Evolutionary conservation across 2,329 filamentous ascomycete genomes (phyloP), one percentile per base, ranked within the genome.

Genomic region (Fusarium sp.): DNA sequence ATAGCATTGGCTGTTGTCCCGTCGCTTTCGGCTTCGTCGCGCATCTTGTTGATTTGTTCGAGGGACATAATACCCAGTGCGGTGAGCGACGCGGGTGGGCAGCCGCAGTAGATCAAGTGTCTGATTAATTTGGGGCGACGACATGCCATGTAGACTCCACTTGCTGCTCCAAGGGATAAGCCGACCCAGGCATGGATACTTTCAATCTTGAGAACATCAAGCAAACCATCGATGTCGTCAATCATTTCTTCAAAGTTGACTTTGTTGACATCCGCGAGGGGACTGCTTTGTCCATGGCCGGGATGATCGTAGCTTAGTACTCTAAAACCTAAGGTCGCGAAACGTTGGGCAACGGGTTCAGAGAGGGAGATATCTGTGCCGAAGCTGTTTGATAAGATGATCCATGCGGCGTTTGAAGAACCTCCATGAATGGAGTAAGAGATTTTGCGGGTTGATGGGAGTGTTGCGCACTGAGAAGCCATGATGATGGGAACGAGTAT

Each of bases 251-350:
- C 47, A 22, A 63, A 45, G 6, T 25, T 18, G 0, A 56, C 41
- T 2, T 55, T 34, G 11, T 46, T 10, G 8, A 40, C 18, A 4
- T 62, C n/a, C 8, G 27, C 8, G 0, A 62, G 9, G 1, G 58
- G 24, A 20, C 46, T 62, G 25, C 60, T 55, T 13, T 46, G 30
- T 2, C 46, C 58, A 3, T 62, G 60, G 0, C 60, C 60, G 0
- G 58, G 60, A 20, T 62, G 60, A 25, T 62, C 58, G 29, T 62
- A 62, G 15, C 58, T 62, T 1, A 62, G n/a, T 2, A 62, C 32
- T 4, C 40, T 38, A n/a, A 55, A 62, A 2, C 58, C 47, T 13
- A 22, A 20, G 0, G 27, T 5, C 2, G 32, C 47, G 13, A 63
- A 24, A 3, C 32, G 58, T 2, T 47, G 32, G 0, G 47, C 60